phyloP scores from a whole-genome alignment of 2,329 filamentous ascomycete genomes.

The Cadophora gregata region DNA sequence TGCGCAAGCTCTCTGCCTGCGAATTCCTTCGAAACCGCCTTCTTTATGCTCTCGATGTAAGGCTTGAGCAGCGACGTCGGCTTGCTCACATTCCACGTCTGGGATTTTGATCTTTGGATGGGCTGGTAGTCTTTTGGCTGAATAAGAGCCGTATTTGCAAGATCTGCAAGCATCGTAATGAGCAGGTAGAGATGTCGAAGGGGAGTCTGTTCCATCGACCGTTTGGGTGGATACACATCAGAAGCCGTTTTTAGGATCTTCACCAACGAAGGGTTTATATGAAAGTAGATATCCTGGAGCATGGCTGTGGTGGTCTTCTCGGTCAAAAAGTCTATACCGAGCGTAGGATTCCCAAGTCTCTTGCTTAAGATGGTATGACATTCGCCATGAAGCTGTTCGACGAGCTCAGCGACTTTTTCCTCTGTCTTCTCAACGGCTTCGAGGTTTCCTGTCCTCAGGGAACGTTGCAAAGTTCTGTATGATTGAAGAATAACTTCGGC shows the following conservation, averaged over 20 bases:
- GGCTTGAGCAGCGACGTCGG: constrained; percentile 9
- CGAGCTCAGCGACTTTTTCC: not conserved
- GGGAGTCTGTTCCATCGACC: not conserved
- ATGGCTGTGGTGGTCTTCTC: not conserved
- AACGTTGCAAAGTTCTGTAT: not conserved
- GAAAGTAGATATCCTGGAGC: constrained; percentile 20
- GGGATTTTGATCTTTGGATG: not conserved
- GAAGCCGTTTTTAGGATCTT: constrained; percentile 2
- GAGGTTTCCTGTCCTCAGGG: not conserved
- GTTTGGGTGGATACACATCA: constrained; percentile 6
- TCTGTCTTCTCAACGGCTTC: not conserved
- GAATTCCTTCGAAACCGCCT: not conserved
- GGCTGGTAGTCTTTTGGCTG: constrained; percentile 13
- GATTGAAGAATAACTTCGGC: not conserved
- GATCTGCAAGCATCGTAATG: not conserved
- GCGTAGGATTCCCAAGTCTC: constrained; percentile 4
- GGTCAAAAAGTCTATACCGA: not conserved
- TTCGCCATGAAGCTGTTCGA: not conserved
- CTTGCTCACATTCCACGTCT: constrained; percentile 4
- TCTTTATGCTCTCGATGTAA: not conserved
- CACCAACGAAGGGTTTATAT: constrained; percentile 11
- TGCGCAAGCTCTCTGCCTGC: not conserved
- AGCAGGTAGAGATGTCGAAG: constrained; percentile 4
- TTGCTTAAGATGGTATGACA: not conserved
- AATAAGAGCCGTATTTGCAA: constrained; percentile 7